A percentile compares a stretch with the other conserved stretches of the same genome.
These are phyloP conservation scores for Trametes hirsuta DNA, from an alignment of 1,284 basidiomycete genomes.

Conservation along the genomic window DNA sequence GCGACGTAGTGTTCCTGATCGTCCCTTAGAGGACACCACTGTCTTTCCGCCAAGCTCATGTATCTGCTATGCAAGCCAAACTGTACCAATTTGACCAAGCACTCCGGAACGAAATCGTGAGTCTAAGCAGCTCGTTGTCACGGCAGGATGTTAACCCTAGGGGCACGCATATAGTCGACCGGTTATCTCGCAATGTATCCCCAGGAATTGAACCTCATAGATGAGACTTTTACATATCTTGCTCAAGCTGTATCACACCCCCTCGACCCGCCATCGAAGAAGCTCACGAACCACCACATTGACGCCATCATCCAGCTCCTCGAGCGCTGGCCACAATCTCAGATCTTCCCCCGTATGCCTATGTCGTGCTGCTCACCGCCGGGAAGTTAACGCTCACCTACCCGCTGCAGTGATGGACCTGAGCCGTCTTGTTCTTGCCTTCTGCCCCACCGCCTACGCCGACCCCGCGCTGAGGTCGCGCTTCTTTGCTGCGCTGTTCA, in stretches of 20 bases:
- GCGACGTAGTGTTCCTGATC: background rate
- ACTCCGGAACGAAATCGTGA: constrained; percentile 68
- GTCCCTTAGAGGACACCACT: constrained; percentile 54
- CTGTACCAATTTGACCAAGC: constrained; percentile 80
- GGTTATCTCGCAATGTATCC: constrained; percentile 69
- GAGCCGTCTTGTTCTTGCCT: constrained; percentile 75
- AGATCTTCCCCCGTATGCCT: constrained; percentile 80
- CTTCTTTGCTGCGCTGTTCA: constrained; percentile 67
- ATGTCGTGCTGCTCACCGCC: background rate
- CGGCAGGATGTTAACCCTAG: background rate
- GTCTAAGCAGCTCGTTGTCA: constrained; percentile 25
- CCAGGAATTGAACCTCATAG: constrained; percentile 64
- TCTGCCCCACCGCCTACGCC: constrained; percentile 57
- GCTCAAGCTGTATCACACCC: constrained; percentile 47
- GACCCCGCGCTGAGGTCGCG: constrained; percentile 49
- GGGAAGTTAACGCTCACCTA: background rate
- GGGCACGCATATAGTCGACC: constrained; percentile 53
- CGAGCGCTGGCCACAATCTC: constrained; percentile 77
- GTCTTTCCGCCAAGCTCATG: constrained; percentile 86
- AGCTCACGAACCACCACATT: constrained; percentile 54
- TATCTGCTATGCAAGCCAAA: constrained; percentile 86
- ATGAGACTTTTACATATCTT: constrained; percentile 72
- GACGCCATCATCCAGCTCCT: constrained; percentile 69
- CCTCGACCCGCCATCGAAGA: constrained; percentile 31
- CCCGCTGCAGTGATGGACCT: constrained; percentile 83